These are phyloP conservation scores for Eragrostis tef DNA, from an alignment of 202 grass and related monocot genomes.

Conservation along the genomic window DNA sequence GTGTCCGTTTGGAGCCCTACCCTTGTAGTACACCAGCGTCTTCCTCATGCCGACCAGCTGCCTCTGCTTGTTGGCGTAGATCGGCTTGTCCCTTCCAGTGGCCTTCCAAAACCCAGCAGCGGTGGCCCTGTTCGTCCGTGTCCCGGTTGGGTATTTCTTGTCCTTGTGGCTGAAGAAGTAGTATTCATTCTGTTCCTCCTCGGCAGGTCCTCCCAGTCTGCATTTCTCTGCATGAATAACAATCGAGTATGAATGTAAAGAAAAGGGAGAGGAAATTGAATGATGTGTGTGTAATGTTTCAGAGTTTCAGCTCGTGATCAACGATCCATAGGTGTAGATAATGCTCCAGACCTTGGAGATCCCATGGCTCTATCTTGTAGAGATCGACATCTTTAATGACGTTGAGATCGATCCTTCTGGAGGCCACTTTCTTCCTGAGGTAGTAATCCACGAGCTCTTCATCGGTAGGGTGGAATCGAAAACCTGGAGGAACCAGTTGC, in stretches of 20 bases:
- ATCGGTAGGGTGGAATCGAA: slow-evolving; percentile 79
- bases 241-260: neutral
- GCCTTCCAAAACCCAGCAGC: slow-evolving; percentile 84
- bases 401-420: slow-evolving; percentile 74
- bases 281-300: too few species aligned
- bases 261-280: too few species aligned
- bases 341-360: slow-evolving; percentile 63
- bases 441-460: slow-evolving; percentile 93
- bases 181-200: slow-evolving; percentile 76
- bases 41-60: slow-evolving; percentile 85
- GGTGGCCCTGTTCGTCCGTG: slow-evolving; percentile 69
- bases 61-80: slow-evolving; percentile 69
- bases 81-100: slow-evolving; percentile 76
- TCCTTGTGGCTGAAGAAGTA: slow-evolving; percentile 99
- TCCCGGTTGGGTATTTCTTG: slow-evolving; percentile 84
- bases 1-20: slow-evolving; percentile 80
- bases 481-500: slow-evolving; percentile 74
- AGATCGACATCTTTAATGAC: slow-evolving; percentile 90
- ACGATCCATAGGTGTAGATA: neutral
- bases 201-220: slow-evolving; percentile 40
- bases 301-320: neutral
- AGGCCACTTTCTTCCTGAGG: slow-evolving; percentile 82
- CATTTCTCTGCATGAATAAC: slow-evolving; percentile 55
- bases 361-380: slow-evolving; percentile 95
- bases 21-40: slow-evolving; percentile 84